Percentiles rank a stretch among this genome's conserved stretches.
Evolutionary conservation across 2,329 filamentous ascomycete species (phyloP).

Genomic region (Pseudogymnoascus sp.): DNA sequence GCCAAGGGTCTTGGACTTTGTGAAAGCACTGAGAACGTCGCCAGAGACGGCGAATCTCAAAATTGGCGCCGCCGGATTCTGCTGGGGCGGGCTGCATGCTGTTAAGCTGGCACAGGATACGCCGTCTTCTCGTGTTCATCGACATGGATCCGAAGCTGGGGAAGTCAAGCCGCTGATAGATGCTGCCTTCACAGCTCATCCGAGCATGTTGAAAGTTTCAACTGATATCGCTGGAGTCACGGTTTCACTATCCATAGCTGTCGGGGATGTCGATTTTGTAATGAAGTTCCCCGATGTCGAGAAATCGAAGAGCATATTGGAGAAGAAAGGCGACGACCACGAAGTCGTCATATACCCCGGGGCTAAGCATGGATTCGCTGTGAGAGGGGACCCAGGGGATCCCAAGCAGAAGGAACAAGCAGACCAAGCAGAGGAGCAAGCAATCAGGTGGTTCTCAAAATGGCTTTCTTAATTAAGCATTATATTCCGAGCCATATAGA

Average conservation of each 20-base stretch:
- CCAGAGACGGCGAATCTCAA: conserved; percentile 26
- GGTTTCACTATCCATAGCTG: conserved; percentile 36
- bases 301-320: conserved; percentile 17
- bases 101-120: conserved; percentile 38
- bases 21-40: conserved; percentile 28
- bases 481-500: neutral
- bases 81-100: conserved; percentile 52
- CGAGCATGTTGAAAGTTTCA: conserved; percentile 39
- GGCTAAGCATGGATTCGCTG: conserved; percentile 31
- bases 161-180: conserved; percentile 36
- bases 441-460: conserved; percentile 26
- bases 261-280: conserved; percentile 35
- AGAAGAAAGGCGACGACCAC: conserved; percentile 18
- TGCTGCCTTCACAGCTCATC: conserved; percentile 44
- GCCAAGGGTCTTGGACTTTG: conserved; percentile 31
- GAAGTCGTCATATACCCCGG: conserved; percentile 26
- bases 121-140: conserved; percentile 17
- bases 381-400: conserved; percentile 25
- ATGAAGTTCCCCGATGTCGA: conserved; percentile 24
- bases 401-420: conserved; percentile 22
- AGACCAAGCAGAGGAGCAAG: conserved; percentile 29
- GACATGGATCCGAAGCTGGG: conserved; percentile 13
- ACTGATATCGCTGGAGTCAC: conserved; percentile 35
- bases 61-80: conserved; percentile 50
- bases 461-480: neutral